These are phyloP conservation scores for Talaromyces sp. DNA, from an alignment of 2,329 filamentous ascomycete species.

Conservation along the genomic window DNA sequence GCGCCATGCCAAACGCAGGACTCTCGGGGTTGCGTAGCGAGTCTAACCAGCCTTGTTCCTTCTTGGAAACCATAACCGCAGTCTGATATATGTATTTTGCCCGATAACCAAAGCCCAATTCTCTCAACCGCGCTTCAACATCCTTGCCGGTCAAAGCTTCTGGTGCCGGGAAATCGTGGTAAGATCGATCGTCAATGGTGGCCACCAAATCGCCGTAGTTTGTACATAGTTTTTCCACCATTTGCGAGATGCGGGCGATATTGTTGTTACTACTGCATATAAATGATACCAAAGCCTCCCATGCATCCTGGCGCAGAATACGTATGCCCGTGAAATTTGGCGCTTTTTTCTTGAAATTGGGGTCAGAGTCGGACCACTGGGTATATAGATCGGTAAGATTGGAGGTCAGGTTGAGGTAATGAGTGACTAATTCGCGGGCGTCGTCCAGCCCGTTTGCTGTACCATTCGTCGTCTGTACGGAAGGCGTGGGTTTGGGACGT, in stretches of 20 bases:
- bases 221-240: conserved; percentile 87
- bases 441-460: conserved; percentile 49
- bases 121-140: conserved; percentile 75
- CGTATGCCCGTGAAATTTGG: conserved; percentile 84
- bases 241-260: conserved; percentile 88
- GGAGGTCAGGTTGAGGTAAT: conserved; percentile 83
- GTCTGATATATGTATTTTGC: conserved; percentile 90
- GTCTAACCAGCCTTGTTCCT: conserved; percentile 69
- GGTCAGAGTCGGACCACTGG: conserved; percentile 78
- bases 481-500: conserved; percentile 33
- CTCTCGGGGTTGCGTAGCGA: conserved; percentile 71
- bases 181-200: conserved; percentile 62
- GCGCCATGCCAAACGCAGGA: conserved; percentile 51
- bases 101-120: conserved; percentile 87
- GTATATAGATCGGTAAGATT: conserved; percentile 72
- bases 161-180: conserved; percentile 83
- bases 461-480: conserved; percentile 17
- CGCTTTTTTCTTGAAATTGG: conserved; percentile 84
- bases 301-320: conserved; percentile 89
- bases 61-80: conserved; percentile 67
- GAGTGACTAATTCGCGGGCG: conserved; percentile 65
- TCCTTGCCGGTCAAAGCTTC: conserved; percentile 63
- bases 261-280: conserved; percentile 99
- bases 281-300: conserved; percentile 89
- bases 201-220: conserved; percentile 78